These are phyloP conservation scores for Cicer cuneatum DNA, from an alignment of 306 rosid genomes.

Conservation along the genomic window DNA sequence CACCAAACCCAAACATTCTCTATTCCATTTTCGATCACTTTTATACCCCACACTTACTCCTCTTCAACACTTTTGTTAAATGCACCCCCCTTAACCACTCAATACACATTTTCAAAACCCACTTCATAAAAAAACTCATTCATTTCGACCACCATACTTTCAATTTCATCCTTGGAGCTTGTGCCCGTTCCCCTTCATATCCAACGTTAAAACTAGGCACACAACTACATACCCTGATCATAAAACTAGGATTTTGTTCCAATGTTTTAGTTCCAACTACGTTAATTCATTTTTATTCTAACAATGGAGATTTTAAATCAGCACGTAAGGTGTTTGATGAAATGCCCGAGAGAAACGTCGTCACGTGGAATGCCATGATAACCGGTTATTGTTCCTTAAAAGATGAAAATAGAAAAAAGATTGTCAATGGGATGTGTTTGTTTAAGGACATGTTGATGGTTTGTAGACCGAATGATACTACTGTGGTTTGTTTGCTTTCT, in stretches of 20 bases:
- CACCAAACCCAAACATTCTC: background rate
- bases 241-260: too few species aligned
- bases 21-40: background rate
- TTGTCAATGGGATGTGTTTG: constrained; percentile 55
- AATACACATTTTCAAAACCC: background rate
- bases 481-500: constrained; percentile 66
- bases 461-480: constrained; percentile 67
- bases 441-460: constrained; percentile 61
- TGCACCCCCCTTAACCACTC: too few species aligned
- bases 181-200: too few species aligned
- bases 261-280: constrained; percentile 65
- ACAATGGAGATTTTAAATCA: constrained; percentile 58
- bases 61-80: too few species aligned
- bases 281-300: constrained; percentile 58
- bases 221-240: too few species aligned
- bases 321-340: constrained; percentile 78
- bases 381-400: constrained; percentile 65
- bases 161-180: too few species aligned
- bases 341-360: constrained; percentile 58
- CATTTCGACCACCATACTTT: too few species aligned
- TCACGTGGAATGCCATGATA: constrained; percentile 82
- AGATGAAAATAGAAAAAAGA: constrained; percentile 45
- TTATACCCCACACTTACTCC: too few species aligned
- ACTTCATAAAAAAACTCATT: background rate
- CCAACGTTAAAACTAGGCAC: too few species aligned